Base-by-base conservation (phyloP, 2,329 filamentous ascomycete genomes). In the Pseudopithomyces chartarum region DNA sequence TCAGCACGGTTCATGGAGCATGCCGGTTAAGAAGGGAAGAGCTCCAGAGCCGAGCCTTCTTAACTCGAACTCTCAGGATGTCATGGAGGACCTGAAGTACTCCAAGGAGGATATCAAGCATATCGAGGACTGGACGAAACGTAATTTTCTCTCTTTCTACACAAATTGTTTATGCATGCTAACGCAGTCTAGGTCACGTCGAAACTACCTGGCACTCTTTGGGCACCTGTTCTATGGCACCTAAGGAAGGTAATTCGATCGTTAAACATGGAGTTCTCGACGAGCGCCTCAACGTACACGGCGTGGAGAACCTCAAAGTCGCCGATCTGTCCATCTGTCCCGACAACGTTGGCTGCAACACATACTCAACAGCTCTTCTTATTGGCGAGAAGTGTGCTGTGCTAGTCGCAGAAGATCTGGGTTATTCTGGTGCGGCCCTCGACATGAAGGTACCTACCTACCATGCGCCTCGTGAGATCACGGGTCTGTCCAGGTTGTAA, bases 201-300 rank as follows among this genome's bases (percentile, higher is more conserved):
- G 89, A 92, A 77, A 91, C 87, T 48, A 92, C 89, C 36, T 90
- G 89, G 88, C 88, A 91, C 79, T 76, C 78, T 17, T 79, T 86
- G 6, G 82, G 84, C 38, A 92, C 89, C 1, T 91, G 89, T 78
- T 90, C 87, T 51, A 92, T 92, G 88, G 89, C 88, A 0, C 90
- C 90, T 4, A 83, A 78, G 58, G 84, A 91, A 68, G 90, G 90
- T 57, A 93, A 92, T 79, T 87, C 84, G 67, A 90, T 93, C 68
- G 89, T 92, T 73, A 90, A 90, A 79, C 88, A 92, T 67, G 90
- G 90, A 57, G 90, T 92, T 0, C 77, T 92, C 36, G 90, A 92
- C 69, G 88, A 91, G 76, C 85, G 89, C 57, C 82, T 92, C 54
- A 92, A 91, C 64, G 89, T 92, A 2, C 88, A 92, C 70, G 90